These are phyloP conservation scores for Arthroderma uncinatum DNA, from an alignment of 2,329 filamentous ascomycete species.

Conservation along the genomic window DNA sequence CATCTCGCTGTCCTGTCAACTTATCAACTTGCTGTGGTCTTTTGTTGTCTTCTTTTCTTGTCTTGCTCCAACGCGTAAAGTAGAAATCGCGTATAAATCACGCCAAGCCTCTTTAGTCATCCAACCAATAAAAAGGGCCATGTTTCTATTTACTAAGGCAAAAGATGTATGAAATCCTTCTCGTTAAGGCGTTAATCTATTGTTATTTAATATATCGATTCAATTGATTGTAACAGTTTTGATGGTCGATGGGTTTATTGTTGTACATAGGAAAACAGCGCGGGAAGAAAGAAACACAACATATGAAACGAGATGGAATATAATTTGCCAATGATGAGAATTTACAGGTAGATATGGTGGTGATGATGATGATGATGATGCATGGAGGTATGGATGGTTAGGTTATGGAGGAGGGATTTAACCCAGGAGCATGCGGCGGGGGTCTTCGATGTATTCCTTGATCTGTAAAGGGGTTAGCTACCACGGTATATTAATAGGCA, in stretches of 20 bases:
- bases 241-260: neutral
- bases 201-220: neutral
- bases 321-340: neutral
- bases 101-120: neutral
- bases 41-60: neutral
- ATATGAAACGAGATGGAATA: neutral
- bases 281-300: neutral
- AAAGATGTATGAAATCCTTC: neutral
- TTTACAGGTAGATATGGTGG: neutral
- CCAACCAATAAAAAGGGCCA: neutral
- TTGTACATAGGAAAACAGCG: neutral
- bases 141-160: neutral
- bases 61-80: too few relatives aligned
- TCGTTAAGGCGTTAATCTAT: neutral
- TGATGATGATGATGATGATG: neutral
- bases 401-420: conserved; percentile 15
- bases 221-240: neutral
- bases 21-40: neutral
- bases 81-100: neutral
- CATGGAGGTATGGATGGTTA: neutral
- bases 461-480: conserved; percentile 35
- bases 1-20: neutral
- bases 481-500: neutral
- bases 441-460: conserved; percentile 96
- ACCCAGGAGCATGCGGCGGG: conserved; percentile 71